Evolutionary conservation across 1,139 yeast species (phyloP), one percentile per base, ranked within the genome.

Genomic region (Hansenula lynferdii): DNA sequence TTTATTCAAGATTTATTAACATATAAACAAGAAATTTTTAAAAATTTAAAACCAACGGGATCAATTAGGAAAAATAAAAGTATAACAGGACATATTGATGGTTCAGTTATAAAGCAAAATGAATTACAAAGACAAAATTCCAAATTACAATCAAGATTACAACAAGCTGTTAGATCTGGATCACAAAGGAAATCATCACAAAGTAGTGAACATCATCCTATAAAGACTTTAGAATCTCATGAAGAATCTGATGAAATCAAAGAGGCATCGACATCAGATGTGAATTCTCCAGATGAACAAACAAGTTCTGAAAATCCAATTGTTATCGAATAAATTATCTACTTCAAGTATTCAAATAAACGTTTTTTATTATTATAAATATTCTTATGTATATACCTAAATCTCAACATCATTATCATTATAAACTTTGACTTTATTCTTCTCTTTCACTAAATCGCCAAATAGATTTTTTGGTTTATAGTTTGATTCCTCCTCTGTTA

Each of bases 1-100:
- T 70, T 86, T 36, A 66, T 85, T 38, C 63, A 66, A 37, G 96
- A 86, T 56, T 62, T 86, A 36, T 65, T 86, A 46, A 65, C 64
- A 16, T 63, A 80, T 50, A 78, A 80, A 49, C 80, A 77, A 26
- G 62, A 65, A 10, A 74, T 82, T 15, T 85, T 85, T 46, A 56
- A 62, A 20, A 72, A 67, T 40, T 60, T 75, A 39, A 74, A 71
- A 39, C 48, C 55, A 33, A 36, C 21, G 16, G 34, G 36, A 18
- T 26, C 38, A 14, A 23, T 35, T 3, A 34, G 34, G 15, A 34
- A 19, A 14, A 15, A n/a, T 16, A 32, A 32, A 15, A 38, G 25
- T 21, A 19, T 30, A 4, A 19, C 29, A 8, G 27, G 26, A 4
- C 19, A 17, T 23, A 28, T 23, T 16, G 17, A 23, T 20, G 28